Evolutionary conservation across 208 protist genomes (phyloP), one percentile per base, ranked within the genome.

Genomic region (Endotrypanum monterogeii): DNA sequence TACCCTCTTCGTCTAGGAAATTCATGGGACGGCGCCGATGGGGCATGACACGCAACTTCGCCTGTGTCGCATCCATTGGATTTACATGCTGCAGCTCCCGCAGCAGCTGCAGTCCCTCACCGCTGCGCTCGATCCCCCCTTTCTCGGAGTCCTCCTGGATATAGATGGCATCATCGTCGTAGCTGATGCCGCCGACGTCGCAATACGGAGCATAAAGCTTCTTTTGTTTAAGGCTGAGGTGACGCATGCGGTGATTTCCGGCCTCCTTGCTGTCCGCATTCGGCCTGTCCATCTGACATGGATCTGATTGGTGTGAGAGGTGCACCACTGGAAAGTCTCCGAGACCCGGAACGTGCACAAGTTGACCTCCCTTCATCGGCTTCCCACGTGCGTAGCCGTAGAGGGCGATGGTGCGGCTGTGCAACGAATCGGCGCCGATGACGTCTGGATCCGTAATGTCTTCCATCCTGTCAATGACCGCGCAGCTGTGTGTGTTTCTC

Each of bases 371-470:
- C 71, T 98, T 97, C 71, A 99, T 87, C 51, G 99, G 95, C 39
- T 92, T 98, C 46, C 99, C 99, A 46, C 98, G 88, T 16, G 98
- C 81, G 83, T 99, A 99, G n/a, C 99, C 99, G 91, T 99, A 99
- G 35, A 99, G 92, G 41, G 92, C 89, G 32, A 99, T 85, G 41
- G 71, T 91, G 57, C 98, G 88, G 76, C 91, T 85, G 55, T 80
- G 81, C n/a, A 88, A 83, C 11, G 91, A 90, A 74, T 96, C 75
- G 18, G 75, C 69, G 2, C 80, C 79, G 60, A 99, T 79, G 0
- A 80, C 25, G 37, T 98, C 94, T 8, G 98, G 97, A 62, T 98
- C 88, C 1, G 98, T 99, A n/a, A 99, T 87, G 85, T 99, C 99
- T 86, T 99, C 99, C 50, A 99, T 76, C 23, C 98, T 91, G 70